phyloP scores from a whole-genome alignment of 2,329 filamentous ascomycete species.

The Sphaceloma murrayae region DNA sequence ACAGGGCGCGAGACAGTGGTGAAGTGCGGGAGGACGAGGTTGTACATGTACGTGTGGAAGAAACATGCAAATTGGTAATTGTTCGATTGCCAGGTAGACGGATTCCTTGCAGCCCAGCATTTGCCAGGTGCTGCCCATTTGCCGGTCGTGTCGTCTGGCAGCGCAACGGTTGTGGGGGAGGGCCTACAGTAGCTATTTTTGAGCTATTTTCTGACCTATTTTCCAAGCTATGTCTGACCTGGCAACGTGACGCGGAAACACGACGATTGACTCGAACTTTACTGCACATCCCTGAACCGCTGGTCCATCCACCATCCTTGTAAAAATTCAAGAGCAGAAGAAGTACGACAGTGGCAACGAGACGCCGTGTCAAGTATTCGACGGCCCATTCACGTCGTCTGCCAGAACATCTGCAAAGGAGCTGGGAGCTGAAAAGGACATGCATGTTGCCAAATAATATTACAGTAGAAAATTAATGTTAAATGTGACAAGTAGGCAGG shows the following conservation, averaged over 20 bases:
- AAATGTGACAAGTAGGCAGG: too few species aligned
- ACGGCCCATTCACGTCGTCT: conserved; percentile 4
- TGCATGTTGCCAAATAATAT: not conserved
- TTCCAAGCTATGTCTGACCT: not conserved
- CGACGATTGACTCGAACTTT: too few species aligned
- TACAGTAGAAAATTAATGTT: not conserved
- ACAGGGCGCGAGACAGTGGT: not conserved
- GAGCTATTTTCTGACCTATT: conserved; percentile 14
- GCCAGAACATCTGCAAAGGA: not conserved
- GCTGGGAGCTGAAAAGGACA: not conserved
- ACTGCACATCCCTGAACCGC: too few species aligned
- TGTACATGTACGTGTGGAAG: too few species aligned
- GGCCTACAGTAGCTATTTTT: not conserved
- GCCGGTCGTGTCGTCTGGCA: conserved; percentile 6
- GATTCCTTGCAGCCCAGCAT: too few species aligned
- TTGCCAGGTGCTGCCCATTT: too few species aligned
- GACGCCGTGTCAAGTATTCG: too few species aligned
- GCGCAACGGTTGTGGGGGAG: conserved; percentile 11
- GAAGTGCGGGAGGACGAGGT: not conserved
- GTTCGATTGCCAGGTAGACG: too few species aligned
- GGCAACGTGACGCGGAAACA: conserved; percentile 13
- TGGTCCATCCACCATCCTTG: conserved; percentile 1
- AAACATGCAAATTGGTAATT: too few species aligned
- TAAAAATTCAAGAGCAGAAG: not conserved
- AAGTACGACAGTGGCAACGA: too few species aligned